Percentiles rank a stretch among this genome's conserved stretches.
Conservation (phyloP, 306 rosid species). For the Adenanthera pavonina region DNA sequence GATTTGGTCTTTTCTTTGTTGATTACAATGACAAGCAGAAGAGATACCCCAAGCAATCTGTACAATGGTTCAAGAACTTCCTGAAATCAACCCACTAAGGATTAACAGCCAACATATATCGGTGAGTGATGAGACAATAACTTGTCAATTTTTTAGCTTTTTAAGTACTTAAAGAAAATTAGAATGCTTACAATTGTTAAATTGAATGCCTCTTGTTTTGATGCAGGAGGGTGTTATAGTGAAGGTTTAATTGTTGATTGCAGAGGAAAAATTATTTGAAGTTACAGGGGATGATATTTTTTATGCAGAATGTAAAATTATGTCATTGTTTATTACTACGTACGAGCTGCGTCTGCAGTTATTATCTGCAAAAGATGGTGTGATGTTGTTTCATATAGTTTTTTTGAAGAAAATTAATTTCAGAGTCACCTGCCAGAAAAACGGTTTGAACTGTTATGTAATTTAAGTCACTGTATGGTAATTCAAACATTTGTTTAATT, state of each 20-base stretch:
- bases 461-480: background rate
- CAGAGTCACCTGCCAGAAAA: background rate
- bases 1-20: conserved; percentile 86
- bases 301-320: background rate
- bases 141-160: too few relatives aligned
- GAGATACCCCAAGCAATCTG: conserved; percentile 93
- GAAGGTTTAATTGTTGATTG: background rate
- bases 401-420: background rate
- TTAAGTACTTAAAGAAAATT: too few relatives aligned
- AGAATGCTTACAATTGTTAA: too few relatives aligned
- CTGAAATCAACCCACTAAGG: conserved; percentile 50
- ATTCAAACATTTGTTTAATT: background rate
- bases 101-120: background rate
- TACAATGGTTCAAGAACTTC: conserved; percentile 82
- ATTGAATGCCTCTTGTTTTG: too few relatives aligned
- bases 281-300: background rate
- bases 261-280: background rate
- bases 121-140: background rate
- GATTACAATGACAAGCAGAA: conserved; percentile 76
- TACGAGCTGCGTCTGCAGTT: background rate
- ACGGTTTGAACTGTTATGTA: background rate
- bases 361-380: background rate
- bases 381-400: background rate
- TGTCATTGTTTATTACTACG: background rate
- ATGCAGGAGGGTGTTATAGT: background rate